Base-by-base conservation (phyloP, 768 basidiomycete species). In the Cystobasidium tubakii region DNA sequence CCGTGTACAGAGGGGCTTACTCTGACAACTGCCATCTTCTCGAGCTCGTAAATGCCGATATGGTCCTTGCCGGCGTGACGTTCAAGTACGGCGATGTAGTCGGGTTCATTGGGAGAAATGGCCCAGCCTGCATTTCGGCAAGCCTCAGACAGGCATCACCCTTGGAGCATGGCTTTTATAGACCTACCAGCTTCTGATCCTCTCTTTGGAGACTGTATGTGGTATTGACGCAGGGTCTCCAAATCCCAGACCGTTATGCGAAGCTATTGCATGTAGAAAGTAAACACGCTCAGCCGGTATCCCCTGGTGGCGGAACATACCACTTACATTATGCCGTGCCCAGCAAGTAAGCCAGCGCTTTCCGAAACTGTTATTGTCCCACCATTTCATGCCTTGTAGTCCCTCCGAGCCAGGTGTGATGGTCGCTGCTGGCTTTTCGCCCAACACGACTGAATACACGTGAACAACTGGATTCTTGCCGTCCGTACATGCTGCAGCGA, bases 31-130 rank as follows among this genome's bases (percentile, higher is more conserved):
- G 72, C 43, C 23, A 73, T 21, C n/a, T 17, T 25, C n/a, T 25
- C 64, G 44, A 77, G 54, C 54, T 82, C 81, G 71, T 84, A 84
- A 12, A 84, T 74, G 10, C 80, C 81, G 0, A 84, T 62, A 13
- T 76, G 75, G 39, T 83, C 82, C 66, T 80, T 81, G 0, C 78
- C 78, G 19, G 74, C 27, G 69, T 83, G 82, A 15, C 80, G 77
- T 66, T 83, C 83, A 3, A 77, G 79, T 1, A 83, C 62, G 27
- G 81, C 82, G 34, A 83, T 71, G 73, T 81, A 82, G 3, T 77
- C 76, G 1, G 76, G 54, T 70, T 81, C 78, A n/a, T 75, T 23
- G 4, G 75, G 75, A 7, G 60, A 70, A 34, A 78, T 72, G 0
- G 76, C 50, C 67, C 75, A 69, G 27, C 76, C 71, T 69, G 64